Evolutionary conservation across 139 green algal species (phyloP).

Genomic region (Closterium sp.): DNA sequence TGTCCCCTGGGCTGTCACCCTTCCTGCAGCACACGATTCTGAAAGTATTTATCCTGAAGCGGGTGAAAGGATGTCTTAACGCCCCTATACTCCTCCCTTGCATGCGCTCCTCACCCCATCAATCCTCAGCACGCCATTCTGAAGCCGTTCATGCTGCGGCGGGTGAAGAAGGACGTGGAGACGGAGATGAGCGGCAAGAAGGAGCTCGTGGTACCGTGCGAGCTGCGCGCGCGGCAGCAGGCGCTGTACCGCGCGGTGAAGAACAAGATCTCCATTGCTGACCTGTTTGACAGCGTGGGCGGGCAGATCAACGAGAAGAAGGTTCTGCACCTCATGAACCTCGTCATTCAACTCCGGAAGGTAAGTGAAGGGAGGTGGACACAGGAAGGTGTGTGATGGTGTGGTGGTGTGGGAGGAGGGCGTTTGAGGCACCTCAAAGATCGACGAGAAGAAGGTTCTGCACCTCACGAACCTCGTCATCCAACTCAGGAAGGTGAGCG

Average conservation of each 20-base stretch:
- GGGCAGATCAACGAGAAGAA: slow-evolving; percentile 55
- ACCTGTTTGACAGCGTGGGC: slow-evolving; percentile 54
- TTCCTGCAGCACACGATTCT: slow-evolving; percentile 65
- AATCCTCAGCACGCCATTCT: slow-evolving; percentile 59
- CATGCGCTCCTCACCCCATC: neutral
- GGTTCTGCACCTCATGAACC: slow-evolving; percentile 62
- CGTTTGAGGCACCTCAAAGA: neutral
- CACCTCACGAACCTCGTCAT: neutral
- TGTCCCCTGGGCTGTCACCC: no score
- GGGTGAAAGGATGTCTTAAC: neutral
- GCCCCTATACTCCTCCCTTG: neutral
- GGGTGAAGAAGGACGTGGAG: slow-evolving; percentile 71
- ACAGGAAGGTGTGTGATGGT: neutral
- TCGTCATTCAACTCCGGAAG: slow-evolving; percentile 68
- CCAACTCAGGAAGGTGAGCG: neutral
- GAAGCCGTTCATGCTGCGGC: slow-evolving; percentile 69
- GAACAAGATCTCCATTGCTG: slow-evolving; percentile 61
- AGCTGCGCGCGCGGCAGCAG: slow-evolving; percentile 45
- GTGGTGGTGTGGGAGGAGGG: no score
- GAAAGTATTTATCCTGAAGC: slow-evolving; percentile 57
- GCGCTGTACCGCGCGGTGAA: slow-evolving; percentile 48
- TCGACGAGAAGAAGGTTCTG: neutral
- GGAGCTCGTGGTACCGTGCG: slow-evolving; percentile 46
- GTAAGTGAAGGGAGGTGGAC: neutral
- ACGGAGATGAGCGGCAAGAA: slow-evolving; percentile 59